Evolutionary conservation across 495 filamentous ascomycete species (phyloP), one percentile per base, ranked within the genome.

Genomic region (Daldinia bambusicola): DNA sequence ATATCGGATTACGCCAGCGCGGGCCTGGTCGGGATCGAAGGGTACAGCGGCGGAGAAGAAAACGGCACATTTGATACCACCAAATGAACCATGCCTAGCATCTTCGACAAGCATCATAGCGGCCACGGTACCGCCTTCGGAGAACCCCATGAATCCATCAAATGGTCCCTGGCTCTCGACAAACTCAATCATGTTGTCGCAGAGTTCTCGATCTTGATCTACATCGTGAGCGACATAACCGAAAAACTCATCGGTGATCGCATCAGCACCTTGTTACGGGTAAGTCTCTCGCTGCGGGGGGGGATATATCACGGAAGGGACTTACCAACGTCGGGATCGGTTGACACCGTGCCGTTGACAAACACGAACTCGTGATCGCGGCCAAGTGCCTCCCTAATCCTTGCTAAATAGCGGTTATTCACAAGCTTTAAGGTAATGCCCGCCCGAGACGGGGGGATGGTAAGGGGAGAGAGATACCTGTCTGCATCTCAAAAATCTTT

Each of bases 61-160:
- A 26, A 77, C 72, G 22, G 70, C 74, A 56, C 75, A 77, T 32
- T 69, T 71, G 12, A 77, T 36, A 5, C 50, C 62, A 36, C 70
- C 74, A 30, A 76, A 76, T 0, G 67, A 67, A 41, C 62, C 65
- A 59, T 67, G 62, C 45, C 71, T 69, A 14, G 70, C 36, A 62
- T 77, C 67, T 20, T 76, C 70, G 52, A 75, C 55, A 13, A 77
- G 75, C 58, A 81, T 77, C 67, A 78, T 87, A 1, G 78, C 87
- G 4, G 88, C 87, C 40, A 85, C 80, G 5, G 83, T 83, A 6
- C 84, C 89, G n/a, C 89, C 89, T 72, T 91, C 88, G 52, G 84
- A 86, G 76, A 91, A 90, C 34, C 89, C 89, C 58, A 90, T 85
- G 22, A 91, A 81, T 5, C 87, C 89, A 67, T 90, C 88, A 60